These are phyloP conservation scores for Metschnikowia sp. DNA, from an alignment of 805 yeast genomes.

Conservation along the genomic window DNA sequence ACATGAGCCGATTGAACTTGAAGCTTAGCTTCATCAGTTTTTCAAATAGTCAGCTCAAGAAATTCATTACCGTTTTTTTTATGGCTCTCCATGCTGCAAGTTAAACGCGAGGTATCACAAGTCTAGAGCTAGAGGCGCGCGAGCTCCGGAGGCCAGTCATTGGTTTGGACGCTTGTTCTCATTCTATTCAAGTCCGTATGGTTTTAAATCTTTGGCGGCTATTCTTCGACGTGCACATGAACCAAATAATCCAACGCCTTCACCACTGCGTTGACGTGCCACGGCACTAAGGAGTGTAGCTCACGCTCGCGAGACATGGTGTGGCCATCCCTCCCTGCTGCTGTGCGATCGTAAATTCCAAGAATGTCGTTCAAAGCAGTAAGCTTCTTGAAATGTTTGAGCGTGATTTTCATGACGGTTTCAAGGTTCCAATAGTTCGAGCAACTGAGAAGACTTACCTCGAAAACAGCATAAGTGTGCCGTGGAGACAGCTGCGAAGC, in stretches of 20 bases:
- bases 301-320: slow-evolving; percentile 1
- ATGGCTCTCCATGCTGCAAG: too few relatives aligned
- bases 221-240: slow-evolving; percentile 47
- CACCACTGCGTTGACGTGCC: slow-evolving; percentile 70
- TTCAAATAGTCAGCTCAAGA: too few relatives aligned
- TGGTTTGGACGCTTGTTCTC: too few relatives aligned
- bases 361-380: slow-evolving; percentile 42
- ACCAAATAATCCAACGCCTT: slow-evolving; percentile 56
- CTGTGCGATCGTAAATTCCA: slow-evolving; percentile 20
- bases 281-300: slow-evolving; percentile 49
- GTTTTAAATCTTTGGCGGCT: neutral
- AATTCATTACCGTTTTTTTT: too few relatives aligned
- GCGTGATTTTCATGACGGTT: slow-evolving; percentile 50
- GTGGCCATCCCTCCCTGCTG: slow-evolving; percentile 3
- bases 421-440: slow-evolving; percentile 61
- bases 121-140: too few relatives aligned
- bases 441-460: slow-evolving; percentile 68
- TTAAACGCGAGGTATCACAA: too few relatives aligned
- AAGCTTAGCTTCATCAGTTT: too few relatives aligned
- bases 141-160: too few relatives aligned
- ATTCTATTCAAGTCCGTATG: too few relatives aligned
- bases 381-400: slow-evolving; percentile 60
- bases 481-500: slow-evolving; percentile 2
- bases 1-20: too few relatives aligned
- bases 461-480: slow-evolving; percentile 41